phyloP scores from a whole-genome alignment of 768 basidiomycete genomes.

The Imleria badia region DNA sequence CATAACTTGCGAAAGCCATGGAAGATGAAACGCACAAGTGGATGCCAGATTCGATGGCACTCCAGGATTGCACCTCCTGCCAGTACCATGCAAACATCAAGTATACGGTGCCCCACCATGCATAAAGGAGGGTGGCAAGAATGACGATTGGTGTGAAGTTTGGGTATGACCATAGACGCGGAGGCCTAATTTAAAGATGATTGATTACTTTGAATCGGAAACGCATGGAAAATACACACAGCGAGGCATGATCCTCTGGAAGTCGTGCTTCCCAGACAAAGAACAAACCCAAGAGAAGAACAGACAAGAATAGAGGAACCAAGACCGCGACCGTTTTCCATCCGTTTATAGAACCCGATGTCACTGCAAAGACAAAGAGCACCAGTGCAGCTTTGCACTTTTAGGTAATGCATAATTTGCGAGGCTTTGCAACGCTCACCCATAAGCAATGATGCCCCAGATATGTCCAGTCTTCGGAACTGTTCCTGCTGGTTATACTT shows the following conservation, averaged over 20 bases:
- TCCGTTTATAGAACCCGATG: not conserved
- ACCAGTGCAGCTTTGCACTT: not conserved
- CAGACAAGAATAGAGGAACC: not conserved
- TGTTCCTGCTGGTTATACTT: not conserved
- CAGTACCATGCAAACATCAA: not conserved
- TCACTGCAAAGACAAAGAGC: not conserved
- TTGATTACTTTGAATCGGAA: not conserved
- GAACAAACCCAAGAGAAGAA: not conserved
- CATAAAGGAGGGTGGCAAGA: not conserved
- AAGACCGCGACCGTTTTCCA: not conserved
- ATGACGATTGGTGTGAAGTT: not conserved
- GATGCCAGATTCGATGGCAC: not conserved
- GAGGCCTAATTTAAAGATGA: not conserved
- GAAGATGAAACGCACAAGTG: not conserved
- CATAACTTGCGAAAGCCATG: not conserved
- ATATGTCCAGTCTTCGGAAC: not conserved
- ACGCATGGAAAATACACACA: not conserved
- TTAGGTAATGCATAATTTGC: not conserved
- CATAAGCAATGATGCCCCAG: not conserved
- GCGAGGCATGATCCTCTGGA: not conserved
- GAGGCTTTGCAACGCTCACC: not conserved
- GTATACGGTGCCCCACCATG: not conserved
- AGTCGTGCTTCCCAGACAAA: not conserved
- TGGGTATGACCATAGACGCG: not conserved
- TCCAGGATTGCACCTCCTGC: not conserved